Base-by-base conservation (phyloP, 208 protist genomes). In the Trypanosoma rangeli region DNA sequence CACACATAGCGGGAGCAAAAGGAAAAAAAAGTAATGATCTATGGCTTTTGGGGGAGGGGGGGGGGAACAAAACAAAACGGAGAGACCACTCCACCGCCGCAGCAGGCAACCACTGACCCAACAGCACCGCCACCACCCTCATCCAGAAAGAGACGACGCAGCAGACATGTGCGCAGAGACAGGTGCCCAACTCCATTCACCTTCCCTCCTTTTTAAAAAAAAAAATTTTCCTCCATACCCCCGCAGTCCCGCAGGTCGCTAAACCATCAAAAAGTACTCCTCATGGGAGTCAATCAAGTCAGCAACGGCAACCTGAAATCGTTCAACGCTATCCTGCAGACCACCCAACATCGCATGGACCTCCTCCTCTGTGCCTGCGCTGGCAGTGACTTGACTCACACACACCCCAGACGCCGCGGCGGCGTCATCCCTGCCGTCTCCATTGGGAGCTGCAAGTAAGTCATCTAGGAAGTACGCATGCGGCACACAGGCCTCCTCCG, bases 231-330 rank as follows among this genome's bases (percentile, higher is more conserved):
- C 12, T 4, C 24, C 48, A 26, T 24, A 1, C 24, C 5, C n/a
- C 20, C 24, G 12, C 20, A 29, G 10, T 1, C 24, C 50, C 50
- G 20, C 20, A 15, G 13, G 28, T 56, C 26, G 18, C 35, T 76
- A 76, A 42, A 70, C 55, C 54, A 76, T 66, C 20, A 79, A 66
- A 70, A 96, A 96, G 66, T 73, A 86, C 37, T 78, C 65, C 62
- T 96, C 91, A 56, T 96, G 86, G 29, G 70, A 70, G 35, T 93
- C 88, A 15, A 96, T 75, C 54, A 96, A 59, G 54, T 94, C 86
- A 0, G 91, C 82, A 55, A 94, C 91, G 7, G 80, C 77, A 13
- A 88, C 70, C 70, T 96, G 82, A 66, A 96, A 96, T 35, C 78
- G 78, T 24, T 85, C 88, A 48, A 94, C 60, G 35, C 76, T 69